These are phyloP conservation scores for Chalara sp. DNA, from an alignment of 2,329 filamentous ascomycete species.

Conservation along the genomic window DNA sequence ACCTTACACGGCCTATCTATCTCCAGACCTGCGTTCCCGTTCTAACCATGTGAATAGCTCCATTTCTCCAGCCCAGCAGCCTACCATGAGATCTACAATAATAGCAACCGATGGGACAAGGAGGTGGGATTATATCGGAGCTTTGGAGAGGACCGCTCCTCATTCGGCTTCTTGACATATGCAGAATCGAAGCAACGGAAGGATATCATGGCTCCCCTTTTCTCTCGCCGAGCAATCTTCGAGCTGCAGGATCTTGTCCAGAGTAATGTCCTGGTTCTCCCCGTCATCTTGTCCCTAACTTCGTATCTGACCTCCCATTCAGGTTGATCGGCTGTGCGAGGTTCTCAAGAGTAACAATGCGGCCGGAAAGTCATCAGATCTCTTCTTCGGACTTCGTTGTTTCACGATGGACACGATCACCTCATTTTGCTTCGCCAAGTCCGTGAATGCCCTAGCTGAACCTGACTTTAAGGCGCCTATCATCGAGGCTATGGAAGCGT, in stretches of 20 bases:
- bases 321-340: conserved; percentile 26
- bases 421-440: conserved; percentile 34
- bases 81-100: conserved; percentile 37
- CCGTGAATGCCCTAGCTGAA: conserved; percentile 31
- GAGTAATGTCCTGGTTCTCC: conserved; percentile 23
- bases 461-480: conserved; percentile 35
- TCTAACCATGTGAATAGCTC: conserved; percentile 22
- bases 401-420: conserved; percentile 33
- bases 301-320: neutral
- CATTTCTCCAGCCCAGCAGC: conserved; percentile 35
- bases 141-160: conserved; percentile 35
- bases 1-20: neutral
- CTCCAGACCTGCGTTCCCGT: neutral
- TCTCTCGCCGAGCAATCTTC: conserved; percentile 33
- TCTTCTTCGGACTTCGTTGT: conserved; percentile 29
- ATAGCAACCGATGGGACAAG: conserved; percentile 35
- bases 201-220: conserved; percentile 34
- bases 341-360: conserved; percentile 22
- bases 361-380: conserved; percentile 20
- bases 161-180: conserved; percentile 34
- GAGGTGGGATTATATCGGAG: conserved; percentile 31
- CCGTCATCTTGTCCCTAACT: neutral
- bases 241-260: conserved; percentile 30
- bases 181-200: conserved; percentile 33
- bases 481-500: conserved; percentile 32